A percentile compares a stretch with the other conserved stretches of the same genome.
Conservation (phyloP, 768 basidiomycete species). For the Amanita fuliginea region DNA sequence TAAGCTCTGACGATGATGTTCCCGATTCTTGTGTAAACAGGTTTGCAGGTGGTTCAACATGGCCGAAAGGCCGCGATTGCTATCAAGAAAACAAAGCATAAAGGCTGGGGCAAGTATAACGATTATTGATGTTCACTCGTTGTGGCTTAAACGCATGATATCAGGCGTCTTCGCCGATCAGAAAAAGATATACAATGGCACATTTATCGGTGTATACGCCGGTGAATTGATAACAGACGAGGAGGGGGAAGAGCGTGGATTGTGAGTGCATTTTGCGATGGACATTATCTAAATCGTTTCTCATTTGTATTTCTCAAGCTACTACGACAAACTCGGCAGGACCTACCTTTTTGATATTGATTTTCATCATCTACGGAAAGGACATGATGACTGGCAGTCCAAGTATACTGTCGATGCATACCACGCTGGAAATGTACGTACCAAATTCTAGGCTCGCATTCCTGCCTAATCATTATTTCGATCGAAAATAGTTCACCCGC, state of each 20-base stretch:
- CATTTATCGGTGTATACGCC: constrained; percentile 76
- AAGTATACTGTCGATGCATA: constrained; percentile 76
- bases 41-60: constrained; percentile 67
- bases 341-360: constrained; percentile 83
- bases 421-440: constrained; percentile 73
- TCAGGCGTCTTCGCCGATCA: constrained; percentile 62
- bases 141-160: background rate
- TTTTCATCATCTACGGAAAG: constrained; percentile 49
- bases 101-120: constrained; percentile 70
- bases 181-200: constrained; percentile 54
- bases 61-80: constrained; percentile 55
- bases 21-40: background rate
- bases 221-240: constrained; percentile 71
- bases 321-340: constrained; percentile 63
- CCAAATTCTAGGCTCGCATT: background rate
- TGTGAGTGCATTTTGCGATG: constrained; percentile 35
- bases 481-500: constrained; percentile 63
- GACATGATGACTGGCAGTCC: constrained; percentile 22
- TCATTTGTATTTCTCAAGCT: constrained; percentile 24
- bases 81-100: constrained; percentile 60
- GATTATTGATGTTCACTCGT: background rate
- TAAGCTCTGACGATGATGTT: background rate
- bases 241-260: constrained; percentile 57
- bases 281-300: too few relatives aligned
- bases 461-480: background rate